Evolutionary conservation across 2,329 filamentous ascomycete species (phyloP), one percentile per base, ranked within the genome.

Genomic region (Fusarium sp.): DNA sequence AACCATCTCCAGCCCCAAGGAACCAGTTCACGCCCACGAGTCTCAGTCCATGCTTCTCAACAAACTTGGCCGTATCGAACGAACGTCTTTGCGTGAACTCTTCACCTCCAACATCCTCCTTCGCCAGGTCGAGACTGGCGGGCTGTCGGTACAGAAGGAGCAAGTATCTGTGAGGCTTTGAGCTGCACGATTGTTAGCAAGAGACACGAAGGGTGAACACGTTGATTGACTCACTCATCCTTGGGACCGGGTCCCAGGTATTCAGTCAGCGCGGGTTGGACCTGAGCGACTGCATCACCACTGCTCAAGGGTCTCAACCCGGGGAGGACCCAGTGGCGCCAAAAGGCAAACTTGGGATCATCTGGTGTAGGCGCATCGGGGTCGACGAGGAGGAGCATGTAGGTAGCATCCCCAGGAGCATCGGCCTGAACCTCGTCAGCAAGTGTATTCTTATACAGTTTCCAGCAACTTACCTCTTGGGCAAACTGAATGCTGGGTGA

Each of bases 281-380:
- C 74, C 63, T 75, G 62, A 1, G 70, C 74, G 7, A 73, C 73
- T 3, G 69, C 67, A 3, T 56, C 66, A 1, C 65, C 68, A 3
- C 56, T 67, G 24, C 65, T 56, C 42, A 73, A 38, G 3, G 80
- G 77, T 55, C 76, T 76, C 49, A 83, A 44, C 0, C 81, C 80
- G 6, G 78, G 73, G 1, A 85, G 72, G 24, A 87, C 78, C 82
- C 83, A 86, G 67, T 87, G 85, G 20, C 84, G 77, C 83, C 84
- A 86, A 68, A 83, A 86, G 0, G 83, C 82, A 68, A 84, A 86
- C 68, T 83, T 85, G 7, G 83, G 83, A 49, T 86, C 82, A 34
- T 84, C 82, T 0, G 85, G 85, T 0, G 83, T 86, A 0, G 85
- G 85, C 20, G 84, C 85, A 59, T 86, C 85, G 0, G 84, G 84